A percentile compares a stretch with the other conserved stretches of the same genome.
phyloP scores from a whole-genome alignment of 208 protist species.

The Sergeia podlipaevii region DNA sequence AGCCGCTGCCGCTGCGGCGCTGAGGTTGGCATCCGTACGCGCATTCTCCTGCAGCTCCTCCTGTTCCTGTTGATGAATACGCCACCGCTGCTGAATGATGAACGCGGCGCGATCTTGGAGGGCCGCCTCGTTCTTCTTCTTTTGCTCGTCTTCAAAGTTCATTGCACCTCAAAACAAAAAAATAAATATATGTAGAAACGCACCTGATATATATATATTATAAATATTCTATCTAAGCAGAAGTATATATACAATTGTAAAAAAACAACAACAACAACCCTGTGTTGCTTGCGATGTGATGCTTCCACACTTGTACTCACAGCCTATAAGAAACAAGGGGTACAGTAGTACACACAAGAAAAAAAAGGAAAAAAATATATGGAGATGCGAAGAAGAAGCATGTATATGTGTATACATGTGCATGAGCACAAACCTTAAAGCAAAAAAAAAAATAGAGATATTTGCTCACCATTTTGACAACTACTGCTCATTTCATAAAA shows the following conservation, averaged over 20 bases:
- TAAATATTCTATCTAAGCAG: conserved; percentile 9
- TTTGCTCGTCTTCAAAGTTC: conserved; percentile 48
- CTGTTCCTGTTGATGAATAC: conserved; percentile 23
- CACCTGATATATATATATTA: too few species aligned
- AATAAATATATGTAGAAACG: too few species aligned
- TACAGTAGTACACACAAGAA: not conserved
- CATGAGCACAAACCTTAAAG: conserved; percentile 1
- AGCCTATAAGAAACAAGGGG: not conserved
- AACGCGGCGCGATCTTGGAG: conserved; percentile 41
- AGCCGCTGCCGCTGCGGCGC: conserved; percentile 1
- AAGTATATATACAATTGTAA: not conserved
- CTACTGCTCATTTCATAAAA: too few species aligned
- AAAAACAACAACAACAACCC: too few species aligned
- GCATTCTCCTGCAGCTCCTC: conserved; percentile 18
- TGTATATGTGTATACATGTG: not conserved
- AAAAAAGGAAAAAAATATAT: not conserved
- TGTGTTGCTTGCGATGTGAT: too few species aligned
- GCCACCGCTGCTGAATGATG: conserved; percentile 77
- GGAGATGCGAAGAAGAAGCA: not conserved
- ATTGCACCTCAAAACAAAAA: not conserved
- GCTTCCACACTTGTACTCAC: not conserved
- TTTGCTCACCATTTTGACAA: too few species aligned
- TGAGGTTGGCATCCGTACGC: conserved; percentile 8
- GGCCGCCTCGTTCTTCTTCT: conserved; percentile 41
- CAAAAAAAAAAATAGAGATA: conserved; percentile 7